A percentile compares a stretch with the other conserved stretches of the same genome.
Evolutionary conservation across 768 basidiomycete species (phyloP).

Genomic region (Psilocybe cyanescens): DNA sequence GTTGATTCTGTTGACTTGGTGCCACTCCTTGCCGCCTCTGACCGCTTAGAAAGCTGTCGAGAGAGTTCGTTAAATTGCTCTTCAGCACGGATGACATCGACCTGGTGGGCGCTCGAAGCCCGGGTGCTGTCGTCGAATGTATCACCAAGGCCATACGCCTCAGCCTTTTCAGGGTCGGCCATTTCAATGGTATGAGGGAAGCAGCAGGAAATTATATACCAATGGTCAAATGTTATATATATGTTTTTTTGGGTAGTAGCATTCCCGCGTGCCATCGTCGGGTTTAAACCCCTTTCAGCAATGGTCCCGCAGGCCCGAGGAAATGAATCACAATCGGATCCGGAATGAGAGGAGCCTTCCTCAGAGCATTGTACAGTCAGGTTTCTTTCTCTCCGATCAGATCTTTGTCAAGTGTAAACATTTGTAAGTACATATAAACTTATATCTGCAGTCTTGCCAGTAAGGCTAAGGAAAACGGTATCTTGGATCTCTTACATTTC

Average conservation of each 20-base stretch:
- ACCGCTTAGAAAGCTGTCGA: conserved; percentile 40
- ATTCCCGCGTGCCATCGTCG: not conserved
- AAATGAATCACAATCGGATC: conserved; percentile 2
- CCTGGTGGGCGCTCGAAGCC: conserved; percentile 30
- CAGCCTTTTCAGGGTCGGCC: conserved; percentile 6
- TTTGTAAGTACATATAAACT: not conserved
- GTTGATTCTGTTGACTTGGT: conserved; percentile 28
- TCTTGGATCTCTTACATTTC: not conserved
- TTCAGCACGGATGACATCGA: conserved; percentile 56
- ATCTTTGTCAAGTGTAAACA: not conserved
- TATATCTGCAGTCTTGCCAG: not conserved
- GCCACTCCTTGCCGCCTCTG: conserved; percentile 21
- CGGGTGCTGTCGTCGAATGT: conserved; percentile 4
- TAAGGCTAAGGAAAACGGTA: not conserved
- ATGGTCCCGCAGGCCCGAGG: not conserved
- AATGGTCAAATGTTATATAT: conserved; percentile 6
- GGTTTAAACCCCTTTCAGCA: conserved; percentile 2
- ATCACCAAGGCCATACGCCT: not conserved
- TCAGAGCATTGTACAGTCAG: not conserved
- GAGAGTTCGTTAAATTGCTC: conserved; percentile 59
- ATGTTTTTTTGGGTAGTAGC: not conserved
- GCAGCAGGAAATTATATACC: not conserved
- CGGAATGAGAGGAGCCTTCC: not conserved
- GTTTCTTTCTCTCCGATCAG: not conserved
- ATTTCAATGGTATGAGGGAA: not conserved